Evolutionary conservation across 345 rosid genomes (phyloP), one percentile per base, ranked within the genome.

Genomic region (Conringia planisiliqua): DNA sequence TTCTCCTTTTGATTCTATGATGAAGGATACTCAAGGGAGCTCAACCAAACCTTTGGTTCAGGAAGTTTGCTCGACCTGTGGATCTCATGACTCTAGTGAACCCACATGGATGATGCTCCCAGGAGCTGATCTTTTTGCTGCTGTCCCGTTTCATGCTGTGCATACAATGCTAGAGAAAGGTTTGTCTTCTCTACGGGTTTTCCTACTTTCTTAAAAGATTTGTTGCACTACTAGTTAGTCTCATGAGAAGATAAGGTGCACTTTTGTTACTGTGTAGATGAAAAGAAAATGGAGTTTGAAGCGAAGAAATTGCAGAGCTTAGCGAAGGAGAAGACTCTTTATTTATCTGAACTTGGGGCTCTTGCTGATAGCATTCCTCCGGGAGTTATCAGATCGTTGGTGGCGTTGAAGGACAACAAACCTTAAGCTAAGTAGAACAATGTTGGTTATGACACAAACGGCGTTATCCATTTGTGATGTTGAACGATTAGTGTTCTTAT

Each of bases 21-120:
- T 92, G 99, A 92, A 85, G 84, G 87, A 86, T 57, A 51, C 78
- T 7, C 81, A 78, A 2, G 51, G 26, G 26, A 57, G 42, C 44
- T 33, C 10, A 61, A 80, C 82, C 3, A 79, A 81, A 81, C 80
- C 91, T 22, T 64, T 88, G 85, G 91, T 92, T 76, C 86, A 81
- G 72, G 95, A 90, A 66, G 33, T 14, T 33, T 92, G 97, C 66
- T 59, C 85, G 33, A 86, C 92, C 1, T 96, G 97, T 63, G 98
- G 96, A 42, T 81, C 78, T 51, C 92, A 92, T 65, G 86, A 89
- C 68, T 52, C 89, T 0, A 80, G 73, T 68, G 94, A 92, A 81
- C 80, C 46, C 26, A 90, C 88, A 0, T 92, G 97, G 98, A 89
- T 90, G 93, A 80, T 87, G 86, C 84, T 89, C 32, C 91, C 89